These are phyloP conservation scores for Eutrema salsugineum DNA, from an alignment of 441 rosid species.

Conservation along the genomic window DNA sequence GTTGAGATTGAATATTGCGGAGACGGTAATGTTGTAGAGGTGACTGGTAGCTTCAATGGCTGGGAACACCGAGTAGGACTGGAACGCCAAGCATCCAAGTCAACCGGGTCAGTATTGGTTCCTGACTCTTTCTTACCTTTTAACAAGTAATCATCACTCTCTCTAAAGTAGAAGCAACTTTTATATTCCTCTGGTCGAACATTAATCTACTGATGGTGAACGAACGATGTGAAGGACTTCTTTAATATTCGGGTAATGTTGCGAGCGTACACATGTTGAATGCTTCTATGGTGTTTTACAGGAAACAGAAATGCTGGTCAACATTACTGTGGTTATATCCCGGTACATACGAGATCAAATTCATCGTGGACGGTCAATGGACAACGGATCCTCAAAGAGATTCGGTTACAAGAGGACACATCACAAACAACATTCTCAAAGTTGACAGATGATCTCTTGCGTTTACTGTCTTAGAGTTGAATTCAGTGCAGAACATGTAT, in stretches of 20 bases:
- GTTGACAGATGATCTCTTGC: slow-evolving; percentile 38
- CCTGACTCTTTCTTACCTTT: not conserved
- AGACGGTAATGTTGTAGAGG: slow-evolving; percentile 83
- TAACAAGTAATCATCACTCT: not conserved
- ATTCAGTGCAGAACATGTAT: not conserved
- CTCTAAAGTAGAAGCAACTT: not conserved
- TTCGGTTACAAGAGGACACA: slow-evolving; percentile 46
- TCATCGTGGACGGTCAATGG: slow-evolving; percentile 85
- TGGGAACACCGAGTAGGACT: slow-evolving; percentile 79
- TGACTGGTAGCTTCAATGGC: slow-evolving; percentile 90
- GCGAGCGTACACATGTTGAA: not conserved
- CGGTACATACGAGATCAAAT: slow-evolving; percentile 81
- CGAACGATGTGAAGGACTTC: too few species aligned
- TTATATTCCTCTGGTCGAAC: too few species aligned
- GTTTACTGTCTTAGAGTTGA: not conserved
- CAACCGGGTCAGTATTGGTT: slow-evolving; percentile 29
- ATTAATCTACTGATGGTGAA: too few species aligned
- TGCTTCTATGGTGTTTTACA: slow-evolving; percentile 33
- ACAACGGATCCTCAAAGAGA: slow-evolving; percentile 58
- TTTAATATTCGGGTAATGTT: not conserved
- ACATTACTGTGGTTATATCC: slow-evolving; percentile 87
- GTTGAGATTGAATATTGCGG: slow-evolving; percentile 69
- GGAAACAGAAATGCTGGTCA: slow-evolving; percentile 65
- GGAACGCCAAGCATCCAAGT: slow-evolving; percentile 61
- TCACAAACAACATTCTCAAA: slow-evolving; percentile 70